Evolutionary conservation across 805 yeast genomes (phyloP).

Genomic region (Ogataea chonburiensis): DNA sequence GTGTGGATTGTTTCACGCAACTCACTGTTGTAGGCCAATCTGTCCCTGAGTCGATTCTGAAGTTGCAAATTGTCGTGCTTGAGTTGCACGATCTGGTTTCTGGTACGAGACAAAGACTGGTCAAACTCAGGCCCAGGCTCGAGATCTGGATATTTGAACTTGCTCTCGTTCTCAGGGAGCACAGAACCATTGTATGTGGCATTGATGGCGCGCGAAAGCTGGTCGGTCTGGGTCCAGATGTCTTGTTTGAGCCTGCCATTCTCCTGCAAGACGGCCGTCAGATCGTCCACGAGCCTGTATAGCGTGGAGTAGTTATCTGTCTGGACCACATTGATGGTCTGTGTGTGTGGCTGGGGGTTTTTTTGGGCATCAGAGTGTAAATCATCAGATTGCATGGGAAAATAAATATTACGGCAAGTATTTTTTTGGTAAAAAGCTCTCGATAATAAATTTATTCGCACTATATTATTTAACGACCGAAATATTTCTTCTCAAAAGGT

Average conservation of each 20-base stretch:
- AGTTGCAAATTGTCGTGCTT: constrained; percentile 19
- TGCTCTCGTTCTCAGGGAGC: constrained; percentile 8
- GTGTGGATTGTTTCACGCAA: constrained; percentile 18
- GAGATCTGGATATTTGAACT: constrained; percentile 12
- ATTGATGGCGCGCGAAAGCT: constrained; percentile 14
- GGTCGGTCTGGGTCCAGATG: constrained; percentile 29
- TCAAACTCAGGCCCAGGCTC: background rate
- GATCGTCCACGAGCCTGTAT: constrained; percentile 25
- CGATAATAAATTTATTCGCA: constrained; percentile 5
- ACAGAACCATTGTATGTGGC: constrained; percentile 7
- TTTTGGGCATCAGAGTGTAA: background rate
- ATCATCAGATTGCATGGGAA: constrained; percentile 3
- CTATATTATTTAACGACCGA: constrained; percentile 41
- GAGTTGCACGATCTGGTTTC: constrained; percentile 8
- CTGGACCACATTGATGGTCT: constrained; percentile 14
- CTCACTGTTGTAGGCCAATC: constrained; percentile 21
- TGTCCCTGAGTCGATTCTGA: constrained; percentile 13
- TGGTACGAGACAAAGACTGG: background rate
- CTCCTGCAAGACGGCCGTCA: constrained; percentile 18
- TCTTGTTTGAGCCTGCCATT: constrained; percentile 25
- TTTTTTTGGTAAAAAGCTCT: constrained; percentile 1
- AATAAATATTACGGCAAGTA: too few relatives aligned
- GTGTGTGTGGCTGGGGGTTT: constrained; percentile 5
- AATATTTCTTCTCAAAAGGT: constrained; percentile 64
- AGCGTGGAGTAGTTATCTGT: constrained; percentile 23